phyloP scores from a whole-genome alignment of 2,329 filamentous ascomycete genomes.

The Epichloe sibirici region DNA sequence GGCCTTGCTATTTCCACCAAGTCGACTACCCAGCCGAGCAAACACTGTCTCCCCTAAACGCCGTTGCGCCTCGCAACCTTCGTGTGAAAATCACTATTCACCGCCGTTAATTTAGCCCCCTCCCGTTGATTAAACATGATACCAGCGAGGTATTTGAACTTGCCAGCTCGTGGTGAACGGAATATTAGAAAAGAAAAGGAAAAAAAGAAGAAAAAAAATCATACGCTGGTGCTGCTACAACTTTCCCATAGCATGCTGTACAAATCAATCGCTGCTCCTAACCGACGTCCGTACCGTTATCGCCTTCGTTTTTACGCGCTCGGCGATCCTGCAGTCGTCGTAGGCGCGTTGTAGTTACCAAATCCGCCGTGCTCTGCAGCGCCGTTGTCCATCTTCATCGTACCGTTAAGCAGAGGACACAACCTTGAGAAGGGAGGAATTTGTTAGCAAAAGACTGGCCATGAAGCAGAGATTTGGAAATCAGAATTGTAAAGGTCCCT shows the following conservation, averaged over 20 bases:
- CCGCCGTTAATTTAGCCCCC: no score
- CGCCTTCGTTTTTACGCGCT: background rate
- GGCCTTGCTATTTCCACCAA: background rate
- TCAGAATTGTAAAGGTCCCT: background rate
- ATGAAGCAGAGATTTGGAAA: background rate
- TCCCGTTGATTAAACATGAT: no score
- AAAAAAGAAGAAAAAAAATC: no score
- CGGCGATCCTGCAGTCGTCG: conserved; percentile 22
- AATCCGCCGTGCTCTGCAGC: conserved; percentile 46
- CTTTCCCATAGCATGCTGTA: background rate
- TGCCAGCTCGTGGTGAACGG: no score
- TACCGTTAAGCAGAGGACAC: conserved; percentile 77
- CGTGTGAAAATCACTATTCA: no score
- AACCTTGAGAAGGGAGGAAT: conserved; percentile 38
- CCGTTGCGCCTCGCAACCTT: background rate
- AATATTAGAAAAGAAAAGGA: no score
- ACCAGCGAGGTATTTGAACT: no score
- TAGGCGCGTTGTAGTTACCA: conserved; percentile 37
- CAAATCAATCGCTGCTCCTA: background rate
- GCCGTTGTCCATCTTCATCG: conserved; percentile 51
- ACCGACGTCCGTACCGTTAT: background rate
- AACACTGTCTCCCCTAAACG: background rate
- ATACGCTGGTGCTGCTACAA: no score
- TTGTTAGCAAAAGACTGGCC: conserved; percentile 9
- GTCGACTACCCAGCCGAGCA: no score